Conservation (phyloP, 2,329 filamentous ascomycete genomes). For the Pseudocercospora fuligena region DNA sequence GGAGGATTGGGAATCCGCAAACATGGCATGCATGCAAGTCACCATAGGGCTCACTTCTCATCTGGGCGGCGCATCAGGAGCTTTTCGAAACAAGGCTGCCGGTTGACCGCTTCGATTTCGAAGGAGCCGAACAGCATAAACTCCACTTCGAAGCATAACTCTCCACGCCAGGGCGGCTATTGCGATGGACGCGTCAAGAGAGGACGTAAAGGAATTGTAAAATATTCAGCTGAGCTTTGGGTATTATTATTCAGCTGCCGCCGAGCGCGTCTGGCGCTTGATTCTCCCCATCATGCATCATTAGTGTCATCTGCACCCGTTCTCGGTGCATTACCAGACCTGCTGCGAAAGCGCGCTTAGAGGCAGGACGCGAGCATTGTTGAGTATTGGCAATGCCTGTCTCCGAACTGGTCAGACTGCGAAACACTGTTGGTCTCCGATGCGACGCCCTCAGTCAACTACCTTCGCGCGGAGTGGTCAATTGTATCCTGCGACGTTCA, state of each 20-base stretch:
- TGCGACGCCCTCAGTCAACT: no score
- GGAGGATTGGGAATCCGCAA: no score
- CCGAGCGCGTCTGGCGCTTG: constrained; percentile 3
- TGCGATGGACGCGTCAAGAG: neutral
- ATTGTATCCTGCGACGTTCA: neutral
- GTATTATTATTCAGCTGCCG: constrained; percentile 5
- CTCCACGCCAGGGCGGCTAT: constrained; percentile 6
- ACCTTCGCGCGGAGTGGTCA: no score
- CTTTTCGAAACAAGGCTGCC: neutral
- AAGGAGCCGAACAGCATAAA: neutral
- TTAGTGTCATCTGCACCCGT: neutral
- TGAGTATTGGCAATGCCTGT: no score
- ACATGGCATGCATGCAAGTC: no score
- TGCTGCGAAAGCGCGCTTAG: neutral
- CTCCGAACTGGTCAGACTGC: no score
- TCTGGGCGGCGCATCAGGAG: neutral
- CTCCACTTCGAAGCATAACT: neutral
- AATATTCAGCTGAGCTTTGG: constrained; percentile 2
- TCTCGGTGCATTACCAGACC: neutral
- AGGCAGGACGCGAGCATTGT: no score
- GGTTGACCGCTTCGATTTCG: neutral
- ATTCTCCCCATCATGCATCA: neutral
- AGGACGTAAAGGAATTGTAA: neutral
- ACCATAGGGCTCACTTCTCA: neutral
- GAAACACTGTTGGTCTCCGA: no score